Evolutionary conservation across 2,329 filamentous ascomycete species (phyloP), one percentile per base, ranked within the genome.

Genomic region (Cladosporium sp.): DNA sequence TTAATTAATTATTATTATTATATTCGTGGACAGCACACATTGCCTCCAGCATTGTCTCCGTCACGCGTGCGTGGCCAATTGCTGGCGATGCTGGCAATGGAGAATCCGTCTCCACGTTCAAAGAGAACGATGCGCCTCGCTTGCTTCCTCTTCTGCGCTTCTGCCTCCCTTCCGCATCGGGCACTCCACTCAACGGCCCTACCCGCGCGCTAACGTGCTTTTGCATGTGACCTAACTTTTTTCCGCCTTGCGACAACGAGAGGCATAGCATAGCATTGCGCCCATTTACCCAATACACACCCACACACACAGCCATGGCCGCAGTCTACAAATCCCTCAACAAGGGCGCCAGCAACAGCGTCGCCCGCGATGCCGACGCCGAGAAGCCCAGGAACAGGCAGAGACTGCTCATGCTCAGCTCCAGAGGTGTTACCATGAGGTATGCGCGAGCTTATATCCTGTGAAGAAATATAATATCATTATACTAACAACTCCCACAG

Each of bases 351-450:
- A 71, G 73, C 59, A 79, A 78, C 49, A 70, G 72, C 57, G 73
- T 76, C 49, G 75, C 75, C 67, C 72, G 73, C 11, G 70, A 75
- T 16, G 74, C 68, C 73, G 66, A 75, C 71, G 67, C 69, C 59
- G 64, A 71, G 46, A 74, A 72, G 53, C 73, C 76, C 25, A 79
- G 77, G 69, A 83, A 82, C 71, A 76, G 78, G 67, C 82, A 84
- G 71, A 80, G 93, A 73, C 91, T 98, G 61, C 83, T 99, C 69
- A 93, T 98, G 74, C 84, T 99, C 72, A 95, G 92, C 28, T 97
- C 93, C 26, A 85, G 95, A 82, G 95, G 95, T 69, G 92, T 98
- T 62, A 97, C 94, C 36, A 93, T 91, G 79, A 86, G 91, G 90
- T 93, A 81, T 56, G 60, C 48, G 23, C 53, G 53, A 43, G 34